Evolutionary conservation across 345 rosid genomes (phyloP), one percentile per base, ranked within the genome.

Genomic region (Gossypium herbaceum): DNA sequence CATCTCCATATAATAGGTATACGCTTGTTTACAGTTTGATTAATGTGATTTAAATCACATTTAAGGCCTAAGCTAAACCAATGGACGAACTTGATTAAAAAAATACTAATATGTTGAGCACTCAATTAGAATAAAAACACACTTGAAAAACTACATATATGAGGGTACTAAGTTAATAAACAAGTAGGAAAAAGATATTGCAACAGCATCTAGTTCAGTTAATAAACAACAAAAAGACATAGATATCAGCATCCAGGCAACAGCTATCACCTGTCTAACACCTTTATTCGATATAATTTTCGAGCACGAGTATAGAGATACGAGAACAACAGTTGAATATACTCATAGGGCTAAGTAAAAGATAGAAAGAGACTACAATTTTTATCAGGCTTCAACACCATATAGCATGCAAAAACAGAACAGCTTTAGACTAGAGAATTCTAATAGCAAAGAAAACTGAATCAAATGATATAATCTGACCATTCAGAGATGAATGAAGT

Each of bases 401-500:
- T 50, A 47, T 50, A 47, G 41, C 41, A 58, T 11, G 39, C 16
- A 8, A 16, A 54, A 54, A 17, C 58, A 7, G 58, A 17, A 54
- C 58, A 2, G 9, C 9, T 54, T 58, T n/a, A 7, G 19, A 55
- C 47, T 10, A 6, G 5, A 12, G 41, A 34, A 34, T 5, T 5
- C 41, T 8, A 55, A 74, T 2, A 27, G 1, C 16, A 22, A 34
- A 54, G 39, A 77, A 65, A 60, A 56, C 7, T 27, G 44, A 69
- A 59, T 78, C 60, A 82, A 15, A 80, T 85, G 24, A 80, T 88
- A 69, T 95, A 95, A 81, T 91, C 97, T 75, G 99, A 95, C 98
- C 99, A 95, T 52, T 91, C 93, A 0, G 92, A 79, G 69, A 94
- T 92, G 78, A 92, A 94, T 0, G 97, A 95, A 66, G 98, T 95